Percentiles rank a stretch among this genome's conserved stretches.
Evolutionary conservation across 2,329 filamentous ascomycete species (phyloP).

Genomic region (Pestalotiopsis sp.): DNA sequence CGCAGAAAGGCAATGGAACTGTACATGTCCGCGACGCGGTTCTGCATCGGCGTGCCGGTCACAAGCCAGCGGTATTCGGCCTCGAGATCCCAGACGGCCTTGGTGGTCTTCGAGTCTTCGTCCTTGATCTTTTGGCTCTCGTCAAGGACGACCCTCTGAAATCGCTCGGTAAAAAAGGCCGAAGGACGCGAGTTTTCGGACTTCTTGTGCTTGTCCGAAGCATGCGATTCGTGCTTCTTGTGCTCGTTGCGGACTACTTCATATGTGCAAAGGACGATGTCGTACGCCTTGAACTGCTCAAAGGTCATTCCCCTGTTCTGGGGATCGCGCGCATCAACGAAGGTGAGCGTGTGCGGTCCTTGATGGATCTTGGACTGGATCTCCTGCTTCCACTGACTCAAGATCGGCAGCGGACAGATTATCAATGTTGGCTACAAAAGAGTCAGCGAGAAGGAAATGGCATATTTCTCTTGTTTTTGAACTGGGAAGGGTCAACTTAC

Average conservation of each 20-base stretch:
- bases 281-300: conserved; percentile 62
- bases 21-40: conserved; percentile 76
- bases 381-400: conserved; percentile 31
- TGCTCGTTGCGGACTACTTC: conserved; percentile 69
- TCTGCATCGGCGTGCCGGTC: conserved; percentile 89
- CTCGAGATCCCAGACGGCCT: conserved; percentile 60
- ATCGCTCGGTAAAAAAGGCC: conserved; percentile 66
- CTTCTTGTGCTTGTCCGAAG: conserved; percentile 48
- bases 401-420: conserved; percentile 27
- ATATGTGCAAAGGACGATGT: conserved; percentile 79
- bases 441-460: background rate
- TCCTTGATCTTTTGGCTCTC: conserved; percentile 86
- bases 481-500: background rate
- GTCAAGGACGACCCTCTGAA: conserved; percentile 74
- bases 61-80: conserved; percentile 72
- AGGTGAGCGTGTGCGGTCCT: conserved; percentile 57
- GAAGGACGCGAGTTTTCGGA: conserved; percentile 39
- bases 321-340: conserved; percentile 69
- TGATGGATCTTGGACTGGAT: conserved; percentile 68
- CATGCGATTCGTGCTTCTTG: conserved; percentile 61
- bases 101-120: conserved; percentile 61
- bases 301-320: conserved; percentile 56
- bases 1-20: conserved; percentile 77
- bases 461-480: background rate
- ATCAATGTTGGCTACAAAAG: conserved; percentile 13